These are phyloP conservation scores for Phyllosticta citrichinensis DNA, from an alignment of 2,329 filamentous ascomycete species.

Conservation along the genomic window DNA sequence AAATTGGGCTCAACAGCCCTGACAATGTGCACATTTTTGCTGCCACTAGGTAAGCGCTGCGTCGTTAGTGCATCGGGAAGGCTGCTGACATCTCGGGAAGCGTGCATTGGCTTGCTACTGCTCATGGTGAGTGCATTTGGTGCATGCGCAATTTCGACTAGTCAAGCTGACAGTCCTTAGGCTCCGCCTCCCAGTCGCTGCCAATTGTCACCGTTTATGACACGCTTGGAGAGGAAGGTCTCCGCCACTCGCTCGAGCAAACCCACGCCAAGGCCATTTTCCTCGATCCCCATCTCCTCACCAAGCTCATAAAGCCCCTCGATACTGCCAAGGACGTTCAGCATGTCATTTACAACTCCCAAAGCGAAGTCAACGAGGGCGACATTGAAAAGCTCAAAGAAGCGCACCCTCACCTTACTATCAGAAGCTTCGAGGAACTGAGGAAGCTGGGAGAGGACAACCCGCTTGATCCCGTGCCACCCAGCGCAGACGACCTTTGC, in stretches of 20 bases:
- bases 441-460: slow-evolving; percentile 51
- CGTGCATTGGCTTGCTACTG: slow-evolving; percentile 72
- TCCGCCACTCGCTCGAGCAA: slow-evolving; percentile 77
- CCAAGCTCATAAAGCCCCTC: slow-evolving; percentile 43
- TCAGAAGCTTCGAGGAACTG: slow-evolving; percentile 48
- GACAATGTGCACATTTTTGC: slow-evolving; percentile 75
- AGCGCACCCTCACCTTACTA: slow-evolving; percentile 42
- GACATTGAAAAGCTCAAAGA: slow-evolving; percentile 45
- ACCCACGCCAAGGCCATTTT: slow-evolving; percentile 77
- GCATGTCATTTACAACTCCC: slow-evolving; percentile 49
- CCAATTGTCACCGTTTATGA: slow-evolving; percentile 93
- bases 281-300: slow-evolving; percentile 66
- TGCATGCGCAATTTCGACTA: background rate
- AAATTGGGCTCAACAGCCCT: slow-evolving; percentile 57
- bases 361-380: slow-evolving; percentile 40
- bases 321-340: slow-evolving; percentile 46
- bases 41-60: slow-evolving; percentile 50
- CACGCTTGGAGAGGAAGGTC: slow-evolving; percentile 73
- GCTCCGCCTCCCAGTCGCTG: slow-evolving; percentile 71
- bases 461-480: slow-evolving; percentile 59
- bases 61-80: slow-evolving; percentile 1
- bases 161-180: slow-evolving; percentile 18
- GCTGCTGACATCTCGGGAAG: slow-evolving; percentile 30
- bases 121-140: slow-evolving; percentile 47
- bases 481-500: slow-evolving; percentile 65